phyloP scores from a whole-genome alignment of 176 grass and related monocot species.

The Triticum timopheevii region DNA sequence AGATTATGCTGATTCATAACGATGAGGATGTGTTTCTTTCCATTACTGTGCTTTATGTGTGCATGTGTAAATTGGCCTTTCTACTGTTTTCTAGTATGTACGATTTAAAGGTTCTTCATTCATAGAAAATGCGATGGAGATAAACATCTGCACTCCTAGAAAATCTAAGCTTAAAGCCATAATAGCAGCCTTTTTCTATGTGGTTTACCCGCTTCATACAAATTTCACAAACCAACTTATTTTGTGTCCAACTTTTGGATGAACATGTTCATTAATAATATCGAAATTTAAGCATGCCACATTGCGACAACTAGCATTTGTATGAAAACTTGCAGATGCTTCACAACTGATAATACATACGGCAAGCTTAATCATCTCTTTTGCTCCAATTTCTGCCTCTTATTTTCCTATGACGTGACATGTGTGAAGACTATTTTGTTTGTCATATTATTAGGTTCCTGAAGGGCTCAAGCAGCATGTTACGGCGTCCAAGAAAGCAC shows the following conservation, averaged over 20 bases:
- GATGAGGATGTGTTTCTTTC: neutral
- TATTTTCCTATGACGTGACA: neutral
- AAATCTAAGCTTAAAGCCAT: neutral
- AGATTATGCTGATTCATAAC: neutral
- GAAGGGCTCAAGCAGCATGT: slow-evolving; percentile 32
- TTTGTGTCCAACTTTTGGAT: neutral
- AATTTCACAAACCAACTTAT: neutral
- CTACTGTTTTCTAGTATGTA: neutral
- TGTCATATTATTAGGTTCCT: slow-evolving; percentile 42
- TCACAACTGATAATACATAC: neutral
- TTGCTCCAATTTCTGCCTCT: neutral
- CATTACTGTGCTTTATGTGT: neutral
- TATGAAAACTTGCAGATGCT: neutral
- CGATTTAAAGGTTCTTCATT: neutral
- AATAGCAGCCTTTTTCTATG: neutral
- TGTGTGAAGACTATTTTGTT: neutral
- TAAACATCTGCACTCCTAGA: neutral
- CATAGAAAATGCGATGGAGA: neutral
- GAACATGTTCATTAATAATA: neutral
- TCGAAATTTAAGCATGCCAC: neutral
- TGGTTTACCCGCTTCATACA: neutral
- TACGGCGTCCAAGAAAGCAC: slow-evolving; percentile 31
- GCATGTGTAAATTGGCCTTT: neutral
- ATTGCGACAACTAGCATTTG: neutral
- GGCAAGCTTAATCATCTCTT: neutral